phyloP scores from a whole-genome alignment of 306 rosid species.

The Sicyos edulis region DNA sequence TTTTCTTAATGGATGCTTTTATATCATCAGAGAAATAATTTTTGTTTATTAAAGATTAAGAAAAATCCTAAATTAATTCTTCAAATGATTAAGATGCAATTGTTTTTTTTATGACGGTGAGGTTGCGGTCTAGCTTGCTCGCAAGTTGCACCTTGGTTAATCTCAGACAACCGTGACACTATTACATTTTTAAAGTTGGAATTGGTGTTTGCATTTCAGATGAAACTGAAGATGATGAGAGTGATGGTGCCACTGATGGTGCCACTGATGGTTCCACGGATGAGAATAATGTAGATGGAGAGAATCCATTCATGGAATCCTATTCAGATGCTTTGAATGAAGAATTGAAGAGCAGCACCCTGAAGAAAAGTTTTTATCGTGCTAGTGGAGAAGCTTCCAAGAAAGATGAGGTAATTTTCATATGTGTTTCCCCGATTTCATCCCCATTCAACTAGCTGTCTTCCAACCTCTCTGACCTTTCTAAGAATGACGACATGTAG shows the following conservation, averaged over 20 bases:
- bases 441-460: background rate
- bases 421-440: background rate
- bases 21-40: background rate
- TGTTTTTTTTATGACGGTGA: too few species aligned
- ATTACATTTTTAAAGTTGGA: background rate
- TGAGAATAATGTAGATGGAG: slow-evolving; percentile 32
- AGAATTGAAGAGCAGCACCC: slow-evolving; percentile 63
- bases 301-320: slow-evolving; percentile 52
- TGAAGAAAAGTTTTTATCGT: slow-evolving; percentile 70
- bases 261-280: slow-evolving; percentile 40
- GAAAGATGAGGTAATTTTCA: slow-evolving; percentile 55
- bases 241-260: slow-evolving; percentile 39
- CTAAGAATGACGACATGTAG: background rate
- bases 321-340: slow-evolving; percentile 69
- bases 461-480: background rate
- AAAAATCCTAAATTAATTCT: background rate
- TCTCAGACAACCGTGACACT: too few species aligned
- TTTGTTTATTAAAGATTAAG: background rate
- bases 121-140: too few species aligned
- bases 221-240: slow-evolving; percentile 54
- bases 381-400: slow-evolving; percentile 61
- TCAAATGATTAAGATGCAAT: slow-evolving; percentile 1
- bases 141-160: too few species aligned
- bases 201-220: slow-evolving; percentile 34
- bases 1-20: background rate